A percentile compares a stretch with the other conserved stretches of the same genome.
phyloP scores from a whole-genome alignment of 208 protist species.

The Zelonia costaricensis region DNA sequence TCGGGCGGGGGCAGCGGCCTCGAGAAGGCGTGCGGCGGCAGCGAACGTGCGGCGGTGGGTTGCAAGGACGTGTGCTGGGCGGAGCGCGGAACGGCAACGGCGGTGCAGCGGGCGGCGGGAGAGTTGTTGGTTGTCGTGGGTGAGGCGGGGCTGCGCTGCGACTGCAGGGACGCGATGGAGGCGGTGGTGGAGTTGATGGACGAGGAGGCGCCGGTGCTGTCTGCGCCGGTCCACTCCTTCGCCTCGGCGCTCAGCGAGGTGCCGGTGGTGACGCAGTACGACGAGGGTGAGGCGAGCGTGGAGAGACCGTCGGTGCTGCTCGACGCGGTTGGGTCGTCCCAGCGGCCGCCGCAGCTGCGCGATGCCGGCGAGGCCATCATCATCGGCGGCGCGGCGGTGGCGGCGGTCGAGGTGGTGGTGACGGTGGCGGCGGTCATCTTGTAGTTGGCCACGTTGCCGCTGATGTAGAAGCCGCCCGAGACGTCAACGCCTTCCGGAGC shows the following conservation, averaged over 20 bases:
- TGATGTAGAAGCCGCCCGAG: conserved; percentile 47
- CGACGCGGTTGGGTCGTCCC: conserved; percentile 15
- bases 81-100: background rate
- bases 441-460: conserved; percentile 51
- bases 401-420: no score
- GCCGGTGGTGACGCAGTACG: conserved; percentile 16
- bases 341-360: conserved; percentile 10
- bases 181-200: conserved; percentile 7
- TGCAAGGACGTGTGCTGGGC: background rate
- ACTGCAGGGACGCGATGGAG: conserved; percentile 7
- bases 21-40: background rate
- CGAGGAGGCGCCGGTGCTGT: background rate
- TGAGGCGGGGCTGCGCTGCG: conserved; percentile 3
- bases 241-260: conserved; percentile 24
- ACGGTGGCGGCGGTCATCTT: conserved; percentile 6
- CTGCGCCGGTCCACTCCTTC: conserved; percentile 23
- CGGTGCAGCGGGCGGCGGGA: background rate
- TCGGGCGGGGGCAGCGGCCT: background rate
- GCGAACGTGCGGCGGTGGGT: no score
- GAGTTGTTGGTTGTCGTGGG: background rate
- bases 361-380: conserved; percentile 14
- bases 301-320: conserved; percentile 32
- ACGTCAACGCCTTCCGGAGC: conserved; percentile 44
- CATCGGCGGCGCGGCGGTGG: background rate
- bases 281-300: conserved; percentile 29